Base-by-base conservation (phyloP, 306 rosid species). In the Canavalia ensiformis region DNA sequence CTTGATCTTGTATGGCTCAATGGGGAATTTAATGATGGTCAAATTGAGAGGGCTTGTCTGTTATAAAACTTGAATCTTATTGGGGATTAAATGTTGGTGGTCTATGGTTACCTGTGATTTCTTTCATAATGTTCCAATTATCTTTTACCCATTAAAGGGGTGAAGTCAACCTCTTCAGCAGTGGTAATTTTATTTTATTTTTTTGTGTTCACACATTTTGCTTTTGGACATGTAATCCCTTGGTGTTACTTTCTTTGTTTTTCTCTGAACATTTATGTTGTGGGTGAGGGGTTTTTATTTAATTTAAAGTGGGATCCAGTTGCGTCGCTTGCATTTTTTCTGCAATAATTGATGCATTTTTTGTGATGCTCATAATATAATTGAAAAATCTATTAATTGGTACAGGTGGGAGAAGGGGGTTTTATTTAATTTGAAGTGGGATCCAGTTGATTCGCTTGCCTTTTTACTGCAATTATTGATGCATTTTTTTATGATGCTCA, bases 341-440 rank as follows among this genome's bases (percentile, higher is more conserved):
- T 35, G 69, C 55, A 31, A n/a, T 58, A 42, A 29, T 28, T 18
- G 70, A 56, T 68, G 45, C 68, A 18, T 77, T 78, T 59, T 18
- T 42, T 54, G 11, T 45, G 39, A 42, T 83, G 55, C 79, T 42
- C 51, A 68, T 54, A 41, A 75, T 58, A 65, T 37, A 47, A 54
- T 75, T 81, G 51, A 75, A 62, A 76, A 74, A 75, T 90, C 44
- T 87, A 76, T 79, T 74, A 47, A 74, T 83, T 87, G 83, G 82
- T 63, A 50, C 68, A 55, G 88, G 84, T 84, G 87, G 81, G 85
- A 80, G 82, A 78, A 57, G 80, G 86, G 87, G 73, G 25, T 7
- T 66, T 42, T 10, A 8, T 44, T 68, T 29, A 10, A 9, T 47
- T 30, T 30, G 1, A 29, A 60, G 18, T 51, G 65, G 55, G 83